These are phyloP conservation scores for Termitomyces heimii DNA, from an alignment of 768 basidiomycete genomes.

Conservation along the genomic window DNA sequence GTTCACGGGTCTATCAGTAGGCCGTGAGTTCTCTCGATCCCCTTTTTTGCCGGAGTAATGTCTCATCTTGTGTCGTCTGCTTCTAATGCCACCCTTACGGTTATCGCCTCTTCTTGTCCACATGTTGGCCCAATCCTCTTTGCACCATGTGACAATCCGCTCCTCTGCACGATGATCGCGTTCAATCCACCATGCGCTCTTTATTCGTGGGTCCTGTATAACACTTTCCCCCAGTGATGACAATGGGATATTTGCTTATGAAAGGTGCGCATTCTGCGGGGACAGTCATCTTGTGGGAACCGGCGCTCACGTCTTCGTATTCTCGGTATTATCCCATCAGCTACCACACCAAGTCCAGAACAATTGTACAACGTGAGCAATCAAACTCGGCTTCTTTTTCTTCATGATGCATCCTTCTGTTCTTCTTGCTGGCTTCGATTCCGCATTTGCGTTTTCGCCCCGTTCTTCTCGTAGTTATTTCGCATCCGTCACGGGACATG, in stretches of 20 bases:
- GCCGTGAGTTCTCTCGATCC: slow-evolving; percentile 36
- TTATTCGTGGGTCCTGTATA: slow-evolving; percentile 1
- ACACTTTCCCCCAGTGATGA: slow-evolving; percentile 35
- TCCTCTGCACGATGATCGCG: not conserved
- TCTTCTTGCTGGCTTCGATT: slow-evolving; percentile 7
- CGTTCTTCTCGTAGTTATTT: slow-evolving; percentile 5
- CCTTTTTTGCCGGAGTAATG: slow-evolving; percentile 2
- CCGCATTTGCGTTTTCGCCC: slow-evolving; percentile 5
- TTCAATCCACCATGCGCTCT: slow-evolving; percentile 4
- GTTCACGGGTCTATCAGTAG: slow-evolving; percentile 38
- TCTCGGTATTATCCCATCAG: slow-evolving; percentile 21
- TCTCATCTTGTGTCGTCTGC: slow-evolving; percentile 5
- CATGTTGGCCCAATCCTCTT: not conserved
- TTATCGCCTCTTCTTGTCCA: not conserved
- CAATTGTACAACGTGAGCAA: slow-evolving; percentile 45
- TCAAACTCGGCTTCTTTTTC: slow-evolving; percentile 9
- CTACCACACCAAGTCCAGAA: slow-evolving; percentile 47
- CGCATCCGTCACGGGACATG: slow-evolving; percentile 11
- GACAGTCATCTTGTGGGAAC: not conserved
- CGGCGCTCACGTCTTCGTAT: slow-evolving; percentile 9
- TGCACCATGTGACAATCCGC: slow-evolving; percentile 6
- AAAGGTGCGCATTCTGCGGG: slow-evolving; percentile 38
- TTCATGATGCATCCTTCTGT: not conserved
- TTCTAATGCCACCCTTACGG: slow-evolving; percentile 2
- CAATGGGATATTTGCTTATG: slow-evolving; percentile 54